A percentile compares a stretch with the other conserved stretches of the same genome.
These are phyloP conservation scores for Rhizopogon vesiculosus DNA, from an alignment of 768 basidiomycete genomes.

Conservation along the genomic window DNA sequence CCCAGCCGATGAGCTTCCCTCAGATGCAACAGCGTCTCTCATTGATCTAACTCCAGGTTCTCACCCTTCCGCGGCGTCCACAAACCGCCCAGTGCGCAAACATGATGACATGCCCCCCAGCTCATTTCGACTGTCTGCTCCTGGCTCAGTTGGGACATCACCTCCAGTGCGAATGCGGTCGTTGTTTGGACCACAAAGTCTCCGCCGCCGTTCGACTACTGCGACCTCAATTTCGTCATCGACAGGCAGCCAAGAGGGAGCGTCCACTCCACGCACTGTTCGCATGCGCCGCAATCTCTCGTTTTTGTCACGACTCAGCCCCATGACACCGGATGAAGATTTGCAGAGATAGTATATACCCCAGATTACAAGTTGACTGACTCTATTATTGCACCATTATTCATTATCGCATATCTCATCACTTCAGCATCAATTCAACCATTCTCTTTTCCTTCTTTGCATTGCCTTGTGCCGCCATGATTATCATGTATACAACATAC, in stretches of 20 bases:
- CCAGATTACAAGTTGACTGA: background rate
- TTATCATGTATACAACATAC: background rate
- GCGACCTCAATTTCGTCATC: constrained; percentile 8
- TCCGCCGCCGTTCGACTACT: constrained; percentile 16
- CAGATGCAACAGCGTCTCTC: constrained; percentile 21
- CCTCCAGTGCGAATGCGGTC: constrained; percentile 8
- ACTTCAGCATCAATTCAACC: constrained; percentile 5
- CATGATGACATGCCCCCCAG: constrained; percentile 23
- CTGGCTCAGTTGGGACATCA: constrained; percentile 8
- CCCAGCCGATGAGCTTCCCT: constrained; percentile 24
- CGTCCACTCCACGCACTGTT: constrained; percentile 10
- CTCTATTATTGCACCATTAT: constrained; percentile 1
- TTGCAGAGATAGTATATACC: constrained; percentile 6
- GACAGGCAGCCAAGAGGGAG: constrained; percentile 11
- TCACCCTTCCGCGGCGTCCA: constrained; percentile 8
- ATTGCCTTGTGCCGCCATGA: background rate
- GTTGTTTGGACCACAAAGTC: constrained; percentile 8
- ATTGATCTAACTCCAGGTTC: constrained; percentile 7
- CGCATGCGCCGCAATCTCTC: constrained; percentile 29
- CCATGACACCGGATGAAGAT: constrained; percentile 5
- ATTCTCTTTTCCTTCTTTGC: constrained; percentile 2
- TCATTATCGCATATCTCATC: constrained; percentile 11
- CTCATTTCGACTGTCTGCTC: constrained; percentile 9
- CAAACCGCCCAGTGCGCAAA: constrained; percentile 24
- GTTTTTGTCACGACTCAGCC: constrained; percentile 31